A percentile compares a stretch with the other conserved stretches of the same genome.
Conservation (phyloP, 345 rosid species). For the Euphorbia peplus region DNA sequence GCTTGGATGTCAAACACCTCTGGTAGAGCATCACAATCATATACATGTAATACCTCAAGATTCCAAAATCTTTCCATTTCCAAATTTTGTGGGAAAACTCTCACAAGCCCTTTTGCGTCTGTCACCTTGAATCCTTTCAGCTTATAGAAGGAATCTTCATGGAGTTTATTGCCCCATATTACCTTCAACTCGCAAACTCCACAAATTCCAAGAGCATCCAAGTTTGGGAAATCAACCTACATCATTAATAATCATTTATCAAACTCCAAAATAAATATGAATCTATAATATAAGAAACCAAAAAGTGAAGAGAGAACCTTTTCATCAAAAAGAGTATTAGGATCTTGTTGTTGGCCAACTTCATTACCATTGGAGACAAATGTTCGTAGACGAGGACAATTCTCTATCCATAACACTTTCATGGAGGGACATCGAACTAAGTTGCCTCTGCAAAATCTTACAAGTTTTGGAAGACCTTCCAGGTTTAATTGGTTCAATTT, state of each 20-base stretch:
- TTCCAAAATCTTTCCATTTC: neutral
- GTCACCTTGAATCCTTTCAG: neutral
- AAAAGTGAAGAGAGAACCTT: neutral
- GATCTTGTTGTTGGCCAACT: neutral
- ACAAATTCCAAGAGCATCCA: neutral
- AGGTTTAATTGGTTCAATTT: neutral
- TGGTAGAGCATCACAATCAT: neutral
- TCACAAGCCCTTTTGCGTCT: neutral
- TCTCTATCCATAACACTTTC: neutral
- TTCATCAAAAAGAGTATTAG: neutral
- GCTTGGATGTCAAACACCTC: constrained; percentile 16
- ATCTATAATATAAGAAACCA: neutral
- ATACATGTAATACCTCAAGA: neutral
- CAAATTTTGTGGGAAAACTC: constrained; percentile 1
- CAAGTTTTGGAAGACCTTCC: constrained; percentile 4
- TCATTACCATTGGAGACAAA: neutral
- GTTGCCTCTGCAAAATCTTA: neutral
- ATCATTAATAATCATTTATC: no score
- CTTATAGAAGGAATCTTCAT: neutral
- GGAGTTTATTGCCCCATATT: neutral
- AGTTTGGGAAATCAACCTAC: constrained; percentile 13
- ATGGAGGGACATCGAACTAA: constrained; percentile 1
- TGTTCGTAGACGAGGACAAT: neutral
- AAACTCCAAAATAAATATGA: neutral
- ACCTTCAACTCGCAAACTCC: neutral